Percentiles rank a stretch among this genome's conserved stretches.
These are phyloP conservation scores for Picochlorum sp. DNA, from an alignment of 139 green algal species.

Conservation along the genomic window DNA sequence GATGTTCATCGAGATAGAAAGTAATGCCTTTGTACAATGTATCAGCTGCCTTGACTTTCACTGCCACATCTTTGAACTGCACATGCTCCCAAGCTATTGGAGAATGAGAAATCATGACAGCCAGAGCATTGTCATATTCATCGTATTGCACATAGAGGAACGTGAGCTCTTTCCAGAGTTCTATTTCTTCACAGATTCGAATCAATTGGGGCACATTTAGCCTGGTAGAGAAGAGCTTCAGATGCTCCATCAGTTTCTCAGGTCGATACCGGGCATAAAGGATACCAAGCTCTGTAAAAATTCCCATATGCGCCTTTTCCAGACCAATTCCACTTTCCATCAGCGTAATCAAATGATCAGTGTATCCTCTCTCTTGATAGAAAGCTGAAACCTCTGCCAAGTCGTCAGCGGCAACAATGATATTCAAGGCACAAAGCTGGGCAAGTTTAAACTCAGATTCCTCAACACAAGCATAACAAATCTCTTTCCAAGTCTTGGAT, in stretches of 20 bases:
- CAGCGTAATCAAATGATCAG: slow-evolving; percentile 88
- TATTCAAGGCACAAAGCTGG: slow-evolving; percentile 95
- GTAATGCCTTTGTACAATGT: slow-evolving; percentile 89
- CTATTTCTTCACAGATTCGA: slow-evolving; percentile 82
- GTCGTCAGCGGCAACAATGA: slow-evolving; percentile 98
- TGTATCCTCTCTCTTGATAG: slow-evolving; percentile 86
- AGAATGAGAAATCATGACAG: slow-evolving; percentile 89
- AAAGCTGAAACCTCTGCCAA: slow-evolving; percentile 90
- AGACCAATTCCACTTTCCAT: slow-evolving; percentile 95
- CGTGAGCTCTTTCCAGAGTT: slow-evolving; percentile 93
- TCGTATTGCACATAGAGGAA: slow-evolving; percentile 96
- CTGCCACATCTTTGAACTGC: slow-evolving; percentile 80
- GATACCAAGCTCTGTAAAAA: slow-evolving; percentile 97
- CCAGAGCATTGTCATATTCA: slow-evolving; percentile 95
- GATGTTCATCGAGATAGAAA: slow-evolving; percentile 97
- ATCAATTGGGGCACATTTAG: slow-evolving; percentile 99
- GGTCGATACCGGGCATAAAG: slow-evolving; percentile 74
- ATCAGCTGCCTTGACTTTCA: slow-evolving; percentile 42
- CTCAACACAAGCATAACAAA: slow-evolving; percentile 96
- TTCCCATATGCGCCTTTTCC: slow-evolving; percentile 98
- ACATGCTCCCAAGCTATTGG: slow-evolving; percentile 94
- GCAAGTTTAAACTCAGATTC: slow-evolving; percentile 90
- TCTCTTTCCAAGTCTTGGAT: slow-evolving; percentile 92
- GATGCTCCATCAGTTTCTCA: slow-evolving; percentile 97
- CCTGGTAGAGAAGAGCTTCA: slow-evolving; percentile 94